These are phyloP conservation scores for Hymenoscyphus albidus DNA, from an alignment of 2,329 filamentous ascomycete species.

Conservation along the genomic window DNA sequence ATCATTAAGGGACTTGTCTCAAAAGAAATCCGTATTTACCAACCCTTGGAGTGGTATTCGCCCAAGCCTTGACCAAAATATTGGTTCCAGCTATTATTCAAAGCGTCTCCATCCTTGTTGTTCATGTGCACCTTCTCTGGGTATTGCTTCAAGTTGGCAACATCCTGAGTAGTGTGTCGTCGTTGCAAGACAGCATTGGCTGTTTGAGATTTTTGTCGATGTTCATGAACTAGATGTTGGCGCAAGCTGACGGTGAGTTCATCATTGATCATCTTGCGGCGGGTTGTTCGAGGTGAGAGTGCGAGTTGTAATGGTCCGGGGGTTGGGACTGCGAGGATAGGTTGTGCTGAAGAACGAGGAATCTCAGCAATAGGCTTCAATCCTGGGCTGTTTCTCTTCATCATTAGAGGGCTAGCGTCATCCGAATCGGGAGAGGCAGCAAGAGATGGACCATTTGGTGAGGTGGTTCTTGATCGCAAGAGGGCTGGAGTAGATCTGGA, in stretches of 20 bases:
- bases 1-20: conserved; percentile 28
- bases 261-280: conserved; percentile 91
- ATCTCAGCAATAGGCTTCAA: conserved; percentile 41
- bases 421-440: conserved; percentile 46
- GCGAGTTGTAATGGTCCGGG: conserved; percentile 60
- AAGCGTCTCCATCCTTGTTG: conserved; percentile 52
- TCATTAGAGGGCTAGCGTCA: conserved; percentile 49
- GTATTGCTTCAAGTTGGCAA: conserved; percentile 81
- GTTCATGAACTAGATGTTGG: conserved; percentile 89
- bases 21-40: conserved; percentile 48
- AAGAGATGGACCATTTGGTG: conserved; percentile 63
- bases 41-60: conserved; percentile 82
- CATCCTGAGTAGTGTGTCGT: conserved; percentile 84
- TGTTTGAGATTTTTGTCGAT: conserved; percentile 88
- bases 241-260: conserved; percentile 92
- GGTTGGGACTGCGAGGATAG: conserved; percentile 71
- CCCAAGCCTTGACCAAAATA: conserved; percentile 77
- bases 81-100: conserved; percentile 75
- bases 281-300: conserved; percentile 84
- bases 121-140: conserved; percentile 62
- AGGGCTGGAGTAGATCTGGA: conserved; percentile 52
- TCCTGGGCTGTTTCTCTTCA: conserved; percentile 36
- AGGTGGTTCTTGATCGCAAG: conserved; percentile 59
- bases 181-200: conserved; percentile 86
- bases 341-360: conserved; percentile 63